phyloP scores from a whole-genome alignment of 2,329 filamentous ascomycete genomes.

The Aspergillus floridensis region DNA sequence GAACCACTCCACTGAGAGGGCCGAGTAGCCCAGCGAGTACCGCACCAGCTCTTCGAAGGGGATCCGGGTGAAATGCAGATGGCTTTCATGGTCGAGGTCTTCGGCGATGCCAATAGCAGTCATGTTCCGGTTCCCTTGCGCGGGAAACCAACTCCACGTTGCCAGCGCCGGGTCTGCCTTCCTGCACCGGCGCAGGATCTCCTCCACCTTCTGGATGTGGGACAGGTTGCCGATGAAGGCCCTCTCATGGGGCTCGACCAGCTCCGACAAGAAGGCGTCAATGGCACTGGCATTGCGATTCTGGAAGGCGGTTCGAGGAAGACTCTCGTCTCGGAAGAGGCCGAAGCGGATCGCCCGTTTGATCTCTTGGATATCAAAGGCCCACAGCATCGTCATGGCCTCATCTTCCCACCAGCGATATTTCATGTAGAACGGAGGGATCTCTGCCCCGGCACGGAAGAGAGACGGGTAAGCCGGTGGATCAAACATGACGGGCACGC shows the following conservation, averaged over 20 bases:
- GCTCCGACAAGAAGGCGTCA: slow-evolving; percentile 31
- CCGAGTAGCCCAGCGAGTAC: slow-evolving; percentile 37
- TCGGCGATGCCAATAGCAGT: slow-evolving; percentile 29
- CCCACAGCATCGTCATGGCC: slow-evolving; percentile 37
- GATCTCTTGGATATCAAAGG: slow-evolving; percentile 38
- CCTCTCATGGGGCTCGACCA: slow-evolving; percentile 30
- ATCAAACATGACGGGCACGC: slow-evolving; percentile 10
- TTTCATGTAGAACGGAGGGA: slow-evolving; percentile 31
- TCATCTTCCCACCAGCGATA: slow-evolving; percentile 46
- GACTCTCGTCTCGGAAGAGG: slow-evolving; percentile 35
- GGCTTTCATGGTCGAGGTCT: slow-evolving; percentile 40
- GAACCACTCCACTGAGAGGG: slow-evolving; percentile 39
- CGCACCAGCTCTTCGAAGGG: slow-evolving; percentile 42
- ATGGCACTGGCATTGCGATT: slow-evolving; percentile 33
- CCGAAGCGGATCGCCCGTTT: slow-evolving; percentile 38
- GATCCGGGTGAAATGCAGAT: slow-evolving; percentile 39
- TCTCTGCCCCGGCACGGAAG: slow-evolving; percentile 30
- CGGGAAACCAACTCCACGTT: slow-evolving; percentile 40
- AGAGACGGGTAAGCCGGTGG: slow-evolving; percentile 28
- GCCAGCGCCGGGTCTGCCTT: slow-evolving; percentile 20
- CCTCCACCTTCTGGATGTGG: slow-evolving; percentile 40
- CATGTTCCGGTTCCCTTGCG: slow-evolving; percentile 17
- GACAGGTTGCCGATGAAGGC: slow-evolving; percentile 29
- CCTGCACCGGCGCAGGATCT: slow-evolving; percentile 36
- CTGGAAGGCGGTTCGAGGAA: slow-evolving; percentile 35